phyloP scores from a whole-genome alignment of 176 grass and related monocot species.

The Zoysia japonica region DNA sequence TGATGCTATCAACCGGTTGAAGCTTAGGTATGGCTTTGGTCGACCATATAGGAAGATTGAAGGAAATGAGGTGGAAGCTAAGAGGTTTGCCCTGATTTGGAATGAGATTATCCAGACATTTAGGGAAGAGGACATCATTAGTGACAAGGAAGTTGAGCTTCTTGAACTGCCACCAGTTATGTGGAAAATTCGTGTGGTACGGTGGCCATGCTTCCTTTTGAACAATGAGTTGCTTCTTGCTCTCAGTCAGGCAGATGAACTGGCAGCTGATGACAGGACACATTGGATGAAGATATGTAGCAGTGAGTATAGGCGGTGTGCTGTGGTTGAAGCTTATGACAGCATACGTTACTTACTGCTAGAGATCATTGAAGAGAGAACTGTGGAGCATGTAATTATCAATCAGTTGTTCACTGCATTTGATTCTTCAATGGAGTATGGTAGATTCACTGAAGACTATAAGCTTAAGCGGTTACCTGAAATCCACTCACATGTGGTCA shows the following conservation, averaged over 20 bases:
- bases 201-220: slow-evolving; percentile 90
- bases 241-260: slow-evolving; percentile 78
- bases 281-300: slow-evolving; percentile 72
- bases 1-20: slow-evolving; percentile 76
- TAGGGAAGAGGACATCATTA: slow-evolving; percentile 93
- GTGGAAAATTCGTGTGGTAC: slow-evolving; percentile 84
- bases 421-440: slow-evolving; percentile 44
- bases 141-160: slow-evolving; percentile 84
- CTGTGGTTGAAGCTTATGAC: slow-evolving; percentile 88
- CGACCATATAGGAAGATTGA: slow-evolving; percentile 87
- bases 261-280: slow-evolving; percentile 57
- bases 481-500: slow-evolving; percentile 74
- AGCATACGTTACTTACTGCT: slow-evolving; percentile 68
- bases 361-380: slow-evolving; percentile 61
- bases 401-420: slow-evolving; percentile 62
- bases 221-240: slow-evolving; percentile 89
- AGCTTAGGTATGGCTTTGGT: slow-evolving; percentile 88
- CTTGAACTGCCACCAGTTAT: slow-evolving; percentile 80
- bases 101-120: slow-evolving; percentile 92
- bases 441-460: slow-evolving; percentile 64
- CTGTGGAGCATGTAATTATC: slow-evolving; percentile 67
- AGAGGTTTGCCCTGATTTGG: slow-evolving; percentile 90
- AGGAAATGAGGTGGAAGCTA: slow-evolving; percentile 76
- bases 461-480: slow-evolving; percentile 52
- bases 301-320: slow-evolving; percentile 84